These are phyloP conservation scores for Kodamaea sagamina DNA, from an alignment of 805 yeast genomes.

Conservation along the genomic window DNA sequence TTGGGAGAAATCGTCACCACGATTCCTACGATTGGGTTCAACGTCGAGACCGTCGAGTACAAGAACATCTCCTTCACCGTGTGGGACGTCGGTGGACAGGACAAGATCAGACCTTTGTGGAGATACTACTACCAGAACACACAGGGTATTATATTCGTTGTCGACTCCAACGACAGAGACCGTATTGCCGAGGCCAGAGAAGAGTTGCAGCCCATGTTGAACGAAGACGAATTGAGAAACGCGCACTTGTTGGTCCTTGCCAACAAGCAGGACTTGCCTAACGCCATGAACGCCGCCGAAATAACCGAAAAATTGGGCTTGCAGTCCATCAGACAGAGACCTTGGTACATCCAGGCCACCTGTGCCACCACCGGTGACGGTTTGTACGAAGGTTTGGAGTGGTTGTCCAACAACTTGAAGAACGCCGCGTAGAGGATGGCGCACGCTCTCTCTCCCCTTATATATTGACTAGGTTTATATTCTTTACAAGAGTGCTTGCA, in stretches of 20 bases:
- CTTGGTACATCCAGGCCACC: constrained; percentile 98
- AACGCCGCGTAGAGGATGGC: constrained; percentile 17
- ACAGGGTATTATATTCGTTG: constrained; percentile 45
- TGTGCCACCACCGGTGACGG: constrained; percentile 88
- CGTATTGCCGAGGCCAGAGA: constrained; percentile 46
- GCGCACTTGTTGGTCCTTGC: constrained; percentile 44
- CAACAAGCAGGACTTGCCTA: constrained; percentile 46
- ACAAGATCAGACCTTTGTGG: constrained; percentile 47
- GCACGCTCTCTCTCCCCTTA: constrained; percentile 1
- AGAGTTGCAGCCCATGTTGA: constrained; percentile 46
- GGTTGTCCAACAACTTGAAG: constrained; percentile 39
- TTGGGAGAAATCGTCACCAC: constrained; percentile 46
- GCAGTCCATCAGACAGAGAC: constrained; percentile 94
- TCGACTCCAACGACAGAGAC: constrained; percentile 46
- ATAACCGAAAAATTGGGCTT: constrained; percentile 46
- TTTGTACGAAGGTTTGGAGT: constrained; percentile 40
- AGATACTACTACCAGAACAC: constrained; percentile 47
- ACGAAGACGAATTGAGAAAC: constrained; percentile 46
- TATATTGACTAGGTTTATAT: constrained; percentile 5
- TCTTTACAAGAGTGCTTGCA: constrained; percentile 11
- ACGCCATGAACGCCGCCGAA: constrained; percentile 48
- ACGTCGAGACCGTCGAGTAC: constrained; percentile 46
- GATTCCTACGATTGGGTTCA: constrained; percentile 46
- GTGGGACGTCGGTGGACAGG: constrained; percentile 49
- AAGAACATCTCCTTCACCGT: constrained; percentile 46